Conservation (phyloP, 306 rosid species). For the Pueraria montana region DNA sequence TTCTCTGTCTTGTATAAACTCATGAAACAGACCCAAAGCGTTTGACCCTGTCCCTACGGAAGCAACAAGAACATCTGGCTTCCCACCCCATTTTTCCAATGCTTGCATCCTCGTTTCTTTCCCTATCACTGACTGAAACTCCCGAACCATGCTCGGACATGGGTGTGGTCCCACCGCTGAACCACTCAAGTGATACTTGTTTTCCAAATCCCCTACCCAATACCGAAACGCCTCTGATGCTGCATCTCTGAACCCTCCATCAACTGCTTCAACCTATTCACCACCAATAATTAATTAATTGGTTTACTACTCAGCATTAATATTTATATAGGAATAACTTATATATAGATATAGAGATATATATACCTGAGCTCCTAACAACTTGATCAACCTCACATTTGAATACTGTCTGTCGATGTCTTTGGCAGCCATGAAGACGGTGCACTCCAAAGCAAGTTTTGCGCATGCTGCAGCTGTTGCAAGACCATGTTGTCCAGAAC, state of each 20-base stretch:
- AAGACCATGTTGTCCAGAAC: slow-evolving; percentile 77
- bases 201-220: slow-evolving; percentile 63
- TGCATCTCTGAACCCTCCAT: slow-evolving; percentile 68
- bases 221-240: slow-evolving; percentile 63
- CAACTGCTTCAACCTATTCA: slow-evolving; percentile 62
- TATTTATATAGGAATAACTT: slow-evolving; percentile 15
- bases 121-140: slow-evolving; percentile 78
- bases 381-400: slow-evolving; percentile 63
- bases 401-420: slow-evolving; percentile 60
- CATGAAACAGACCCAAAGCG: slow-evolving; percentile 75
- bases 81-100: slow-evolving; percentile 66
- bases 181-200: slow-evolving; percentile 56
- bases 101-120: slow-evolving; percentile 74
- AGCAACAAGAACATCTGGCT: slow-evolving; percentile 69
- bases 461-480: slow-evolving; percentile 85
- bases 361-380: slow-evolving; percentile 71
- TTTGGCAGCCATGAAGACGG: slow-evolving; percentile 68
- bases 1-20: slow-evolving; percentile 55
- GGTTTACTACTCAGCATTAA: too few species aligned
- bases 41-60: slow-evolving; percentile 75
- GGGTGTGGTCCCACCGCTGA: slow-evolving; percentile 83
- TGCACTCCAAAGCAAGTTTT: slow-evolving; percentile 64
- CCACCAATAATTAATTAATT: too few species aligned
- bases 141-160: slow-evolving; percentile 71
- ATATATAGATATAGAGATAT: too few species aligned